These are phyloP conservation scores for Acanthamoeba sp. DNA, from an alignment of 208 protist species.

Conservation along the genomic window DNA sequence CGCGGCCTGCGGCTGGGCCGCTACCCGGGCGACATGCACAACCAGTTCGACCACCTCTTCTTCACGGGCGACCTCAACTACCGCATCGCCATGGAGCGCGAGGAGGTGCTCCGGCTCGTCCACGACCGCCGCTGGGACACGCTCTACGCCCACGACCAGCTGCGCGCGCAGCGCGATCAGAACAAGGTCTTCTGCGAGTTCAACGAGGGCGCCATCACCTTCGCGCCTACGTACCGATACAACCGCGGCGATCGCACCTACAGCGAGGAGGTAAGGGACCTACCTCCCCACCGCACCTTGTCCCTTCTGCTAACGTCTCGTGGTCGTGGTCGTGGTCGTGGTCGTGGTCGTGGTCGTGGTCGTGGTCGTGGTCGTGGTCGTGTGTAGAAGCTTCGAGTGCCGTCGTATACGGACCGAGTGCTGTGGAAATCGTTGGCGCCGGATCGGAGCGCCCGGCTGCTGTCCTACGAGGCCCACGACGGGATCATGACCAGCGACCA, in stretches of 20 bases:
- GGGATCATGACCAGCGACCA: conserved; percentile 64
- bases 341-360: too few species aligned
- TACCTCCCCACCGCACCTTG: too few species aligned
- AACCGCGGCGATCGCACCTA: conserved; percentile 69
- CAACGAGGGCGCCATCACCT: conserved; percentile 10
- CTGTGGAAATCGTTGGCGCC: conserved; percentile 37
- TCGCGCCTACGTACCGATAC: conserved; percentile 72
- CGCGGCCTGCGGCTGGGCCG: conserved; percentile 17
- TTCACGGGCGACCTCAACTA: conserved; percentile 75
- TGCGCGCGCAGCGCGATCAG: conserved; percentile 10
- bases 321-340: too few species aligned
- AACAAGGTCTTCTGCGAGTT: conserved; percentile 53
- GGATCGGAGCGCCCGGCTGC: background rate
- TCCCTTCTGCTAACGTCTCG: too few species aligned
- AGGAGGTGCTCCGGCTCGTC: conserved; percentile 38
- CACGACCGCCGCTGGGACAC: background rate
- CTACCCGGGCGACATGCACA: conserved; percentile 44
- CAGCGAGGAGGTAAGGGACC: conserved; percentile 32
- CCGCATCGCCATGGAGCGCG: conserved; percentile 28
- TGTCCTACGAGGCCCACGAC: conserved; percentile 18
- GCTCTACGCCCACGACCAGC: conserved; percentile 58
- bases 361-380: too few species aligned
- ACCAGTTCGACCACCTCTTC: conserved; percentile 76
- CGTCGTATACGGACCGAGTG: conserved; percentile 66
- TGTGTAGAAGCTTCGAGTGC: conserved; percentile 41